phyloP scores from a whole-genome alignment of 345 rosid genomes.

The Hevea brasiliensis region DNA sequence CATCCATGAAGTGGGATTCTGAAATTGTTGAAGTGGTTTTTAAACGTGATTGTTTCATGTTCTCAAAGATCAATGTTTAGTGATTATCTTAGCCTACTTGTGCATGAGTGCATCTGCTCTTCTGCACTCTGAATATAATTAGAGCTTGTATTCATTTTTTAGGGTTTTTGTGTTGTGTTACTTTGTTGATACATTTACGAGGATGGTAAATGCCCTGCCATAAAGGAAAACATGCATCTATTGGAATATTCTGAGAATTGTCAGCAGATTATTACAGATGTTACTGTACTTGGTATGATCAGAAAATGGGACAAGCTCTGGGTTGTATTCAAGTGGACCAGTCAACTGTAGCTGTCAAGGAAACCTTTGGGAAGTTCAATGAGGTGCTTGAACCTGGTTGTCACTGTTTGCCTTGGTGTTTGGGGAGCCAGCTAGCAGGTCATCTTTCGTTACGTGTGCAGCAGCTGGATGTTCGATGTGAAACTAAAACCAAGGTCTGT shows the following conservation, averaged over 20 bases:
- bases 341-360: slow-evolving; percentile 31
- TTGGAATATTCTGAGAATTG: background rate
- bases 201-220: background rate
- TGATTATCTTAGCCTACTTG: background rate
- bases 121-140: background rate
- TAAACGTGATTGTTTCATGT: background rate
- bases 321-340: slow-evolving; percentile 37
- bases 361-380: slow-evolving; percentile 34
- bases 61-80: background rate
- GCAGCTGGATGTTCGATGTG: slow-evolving; percentile 68
- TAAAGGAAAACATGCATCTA: background rate
- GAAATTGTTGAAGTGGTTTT: background rate
- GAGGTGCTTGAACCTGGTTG: slow-evolving; percentile 41
- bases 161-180: background rate
- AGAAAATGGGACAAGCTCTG: slow-evolving; percentile 23
- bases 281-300: slow-evolving; percentile 11
- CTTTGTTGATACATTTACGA: background rate
- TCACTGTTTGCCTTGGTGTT: slow-evolving; percentile 38
- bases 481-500: slow-evolving; percentile 85
- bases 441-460: slow-evolving; percentile 30
- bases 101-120: background rate
- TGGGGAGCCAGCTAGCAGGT: slow-evolving; percentile 29
- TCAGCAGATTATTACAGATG: slow-evolving; percentile 5
- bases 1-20: background rate
- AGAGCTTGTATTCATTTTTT: background rate